Conservation (phyloP, 495 filamentous ascomycete species). For the Chaetomium tenue region DNA sequence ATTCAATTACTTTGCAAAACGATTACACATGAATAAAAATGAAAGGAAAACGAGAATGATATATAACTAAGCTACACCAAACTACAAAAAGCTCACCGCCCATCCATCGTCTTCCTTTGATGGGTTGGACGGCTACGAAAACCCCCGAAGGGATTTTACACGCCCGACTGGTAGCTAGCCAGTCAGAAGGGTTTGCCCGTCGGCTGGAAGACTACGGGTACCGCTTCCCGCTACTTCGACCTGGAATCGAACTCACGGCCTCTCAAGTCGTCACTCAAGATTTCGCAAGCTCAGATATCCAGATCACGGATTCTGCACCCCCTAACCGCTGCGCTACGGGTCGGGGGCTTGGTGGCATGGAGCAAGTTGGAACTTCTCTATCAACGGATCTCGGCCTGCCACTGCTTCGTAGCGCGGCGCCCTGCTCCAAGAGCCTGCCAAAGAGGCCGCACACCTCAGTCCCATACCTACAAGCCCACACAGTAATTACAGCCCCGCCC, state of each 20-base stretch:
- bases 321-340: neutral
- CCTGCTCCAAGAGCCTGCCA: neutral
- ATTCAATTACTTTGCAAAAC: neutral
- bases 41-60: neutral
- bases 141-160: neutral
- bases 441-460: neutral
- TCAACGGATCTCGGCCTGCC: neutral
- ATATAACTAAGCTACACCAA: neutral
- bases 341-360: neutral
- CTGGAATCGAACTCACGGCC: neutral
- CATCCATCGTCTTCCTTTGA: neutral
- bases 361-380: neutral
- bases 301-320: conserved; percentile 2
- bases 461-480: neutral
- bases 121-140: neutral
- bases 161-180: neutral
- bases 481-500: neutral
- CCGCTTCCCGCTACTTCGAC: conserved; percentile 8
- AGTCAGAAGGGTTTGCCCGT: neutral
- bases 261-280: neutral
- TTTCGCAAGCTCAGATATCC: neutral
- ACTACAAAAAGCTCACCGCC: neutral
- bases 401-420: too few species aligned
- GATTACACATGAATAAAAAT: neutral
- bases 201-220: neutral